Percentiles rank a stretch among this genome's conserved stretches.
phyloP scores from a whole-genome alignment of 169 alveolate species.

The Eimeria zaria region DNA sequence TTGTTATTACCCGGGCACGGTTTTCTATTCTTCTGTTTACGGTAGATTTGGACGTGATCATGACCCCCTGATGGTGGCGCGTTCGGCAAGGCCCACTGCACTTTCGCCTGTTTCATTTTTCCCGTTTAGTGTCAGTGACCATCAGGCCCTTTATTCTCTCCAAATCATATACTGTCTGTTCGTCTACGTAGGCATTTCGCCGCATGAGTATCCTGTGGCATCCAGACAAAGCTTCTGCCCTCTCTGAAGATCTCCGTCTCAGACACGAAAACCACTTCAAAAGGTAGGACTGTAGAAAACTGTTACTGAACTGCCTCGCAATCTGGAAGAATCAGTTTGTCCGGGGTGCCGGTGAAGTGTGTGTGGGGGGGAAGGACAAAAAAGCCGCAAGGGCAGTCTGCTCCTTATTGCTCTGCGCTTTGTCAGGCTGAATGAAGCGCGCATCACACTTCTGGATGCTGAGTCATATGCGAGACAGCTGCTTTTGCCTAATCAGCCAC shows the following conservation, averaged over 20 bases:
- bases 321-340: neutral
- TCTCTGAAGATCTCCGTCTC: conserved; percentile 69
- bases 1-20: neutral
- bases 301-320: neutral
- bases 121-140: neutral
- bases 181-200: conserved; percentile 64
- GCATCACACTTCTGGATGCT: conserved; percentile 67
- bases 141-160: neutral
- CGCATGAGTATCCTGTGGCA: conserved; percentile 78
- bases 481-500: conserved; percentile 78
- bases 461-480: conserved; percentile 65
- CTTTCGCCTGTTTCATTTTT: neutral
- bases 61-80: neutral
- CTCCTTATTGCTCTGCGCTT: neutral
- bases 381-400: neutral
- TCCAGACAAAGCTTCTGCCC: conserved; percentile 80
- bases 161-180: neutral
- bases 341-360: too few relatives aligned
- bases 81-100: neutral
- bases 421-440: conserved; percentile 80
- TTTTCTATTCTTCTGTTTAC: neutral
- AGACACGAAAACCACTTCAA: conserved; percentile 79
- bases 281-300: conserved; percentile 3
- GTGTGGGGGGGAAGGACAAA: neutral
- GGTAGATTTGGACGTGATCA: neutral